Evolutionary conservation across 345 rosid species (phyloP).

Genomic region (Pugionium cornutum): DNA sequence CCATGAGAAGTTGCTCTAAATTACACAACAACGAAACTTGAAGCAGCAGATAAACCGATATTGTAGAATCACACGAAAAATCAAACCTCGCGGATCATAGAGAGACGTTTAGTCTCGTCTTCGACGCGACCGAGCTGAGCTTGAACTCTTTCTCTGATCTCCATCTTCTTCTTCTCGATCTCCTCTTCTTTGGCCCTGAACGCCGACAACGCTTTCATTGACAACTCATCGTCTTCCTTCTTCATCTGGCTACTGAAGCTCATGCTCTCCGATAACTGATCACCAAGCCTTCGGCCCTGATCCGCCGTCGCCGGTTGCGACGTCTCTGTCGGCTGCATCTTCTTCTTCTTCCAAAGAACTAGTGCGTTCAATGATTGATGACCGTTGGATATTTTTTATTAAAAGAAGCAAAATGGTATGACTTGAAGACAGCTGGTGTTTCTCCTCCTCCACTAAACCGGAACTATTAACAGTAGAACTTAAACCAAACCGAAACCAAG

Average conservation of each 20-base stretch:
- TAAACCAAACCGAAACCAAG: background rate
- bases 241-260: conserved; percentile 90
- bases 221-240: conserved; percentile 90
- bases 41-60: too few relatives aligned
- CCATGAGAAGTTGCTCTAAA: background rate
- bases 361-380: conserved; percentile 19
- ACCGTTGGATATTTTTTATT: conserved; percentile 35
- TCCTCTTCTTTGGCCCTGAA: conserved; percentile 97
- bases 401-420: conserved; percentile 15
- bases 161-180: conserved; percentile 88
- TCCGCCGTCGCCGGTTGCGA: conserved; percentile 53
- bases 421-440: conserved; percentile 1
- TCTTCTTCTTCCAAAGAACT: conserved; percentile 9
- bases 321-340: conserved; percentile 48
- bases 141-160: conserved; percentile 80
- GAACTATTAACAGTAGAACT: background rate
- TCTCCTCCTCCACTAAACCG: conserved; percentile 16
- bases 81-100: conserved; percentile 80
- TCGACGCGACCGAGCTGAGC: conserved; percentile 89
- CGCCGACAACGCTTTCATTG: conserved; percentile 73
- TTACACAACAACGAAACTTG: background rate
- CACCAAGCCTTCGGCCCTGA: conserved; percentile 31
- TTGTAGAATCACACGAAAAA: conserved; percentile 13
- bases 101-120: conserved; percentile 76
- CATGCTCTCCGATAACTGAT: conserved; percentile 64